Evolutionary conservation across 2,329 filamentous ascomycete species (phyloP), one percentile per base, ranked within the genome.

Genomic region (Cryphonectria japonica): DNA sequence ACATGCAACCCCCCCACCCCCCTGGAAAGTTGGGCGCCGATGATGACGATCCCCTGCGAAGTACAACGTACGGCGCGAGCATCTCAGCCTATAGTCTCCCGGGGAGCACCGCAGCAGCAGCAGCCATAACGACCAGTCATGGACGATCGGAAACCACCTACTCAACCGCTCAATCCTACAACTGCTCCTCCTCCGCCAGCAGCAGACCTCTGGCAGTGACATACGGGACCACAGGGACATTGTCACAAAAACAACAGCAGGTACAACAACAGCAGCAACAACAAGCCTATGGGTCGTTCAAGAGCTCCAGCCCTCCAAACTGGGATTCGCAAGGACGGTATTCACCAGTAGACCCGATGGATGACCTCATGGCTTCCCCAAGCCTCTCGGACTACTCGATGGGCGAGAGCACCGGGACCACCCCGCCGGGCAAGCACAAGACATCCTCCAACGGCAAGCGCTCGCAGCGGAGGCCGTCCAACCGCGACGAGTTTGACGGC

Each of bases 401-500:
- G 74, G 89, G 91, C 67, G 85, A 85, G 75, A 82, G 82, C 66
- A 81, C 82, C 62, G 80, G 81, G 60, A 76, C 80, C 69, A 77
- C 80, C 50, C 79, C 82, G 46, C 78, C 82, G 3, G 81, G 80
- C 73, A 86, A 85, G 75, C 79, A 81, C 71, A 87, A 86, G 76
- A 78, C 79, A 59, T 81, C 80, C 65, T 81, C 80, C 65, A 82
- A 83, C 66, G 88, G 87, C 76, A 80, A 82, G 67, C 83, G 85
- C 57, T 82, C 87, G 22, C 91, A 93, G 78, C 87, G 92, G 76
- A 88, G 92, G 41, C 89, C 92, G 37, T 93, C 92, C 59, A 95
- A 95, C 82, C 88, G 93, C 72, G 93, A 97, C 84, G 93, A 96
- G 81, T 97, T 97, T 81, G 93, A 96, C 81, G 93, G 93, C 2